Percentiles rank a stretch among this genome's conserved stretches.
phyloP scores from a whole-genome alignment of 768 basidiomycete species.

The Crepidotus variabilis region DNA sequence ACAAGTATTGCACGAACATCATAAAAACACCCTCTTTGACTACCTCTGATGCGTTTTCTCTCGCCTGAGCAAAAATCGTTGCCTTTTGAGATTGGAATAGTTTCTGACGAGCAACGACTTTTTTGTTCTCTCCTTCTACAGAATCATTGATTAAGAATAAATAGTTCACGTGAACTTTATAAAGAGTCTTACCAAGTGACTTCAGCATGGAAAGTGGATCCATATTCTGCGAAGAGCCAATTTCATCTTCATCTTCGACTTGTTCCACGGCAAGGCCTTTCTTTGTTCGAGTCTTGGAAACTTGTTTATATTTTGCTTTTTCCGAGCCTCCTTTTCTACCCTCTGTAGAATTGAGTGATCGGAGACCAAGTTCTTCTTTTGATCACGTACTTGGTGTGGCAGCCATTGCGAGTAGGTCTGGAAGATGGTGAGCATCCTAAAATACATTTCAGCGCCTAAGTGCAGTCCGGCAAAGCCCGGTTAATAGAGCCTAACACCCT shows the following conservation, averaged over 20 bases:
- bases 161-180: background rate
- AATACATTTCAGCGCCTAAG: background rate
- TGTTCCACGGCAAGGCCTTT: background rate
- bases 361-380: background rate
- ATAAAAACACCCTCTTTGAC: background rate
- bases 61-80: background rate
- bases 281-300: background rate
- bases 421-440: background rate
- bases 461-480: background rate
- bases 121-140: background rate
- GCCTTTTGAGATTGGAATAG: background rate
- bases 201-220: slow-evolving; percentile 10
- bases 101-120: background rate
- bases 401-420: background rate
- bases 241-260: background rate
- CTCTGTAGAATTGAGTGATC: background rate
- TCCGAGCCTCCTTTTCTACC: background rate
- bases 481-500: background rate
- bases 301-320: background rate
- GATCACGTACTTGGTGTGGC: background rate
- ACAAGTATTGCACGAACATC: background rate
- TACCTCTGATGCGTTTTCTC: background rate
- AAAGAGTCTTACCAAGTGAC: background rate
- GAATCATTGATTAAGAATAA: background rate
- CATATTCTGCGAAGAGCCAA: background rate